A percentile compares a stretch with the other conserved stretches of the same genome.
Evolutionary conservation across 2,329 filamentous ascomycete genomes (phyloP).

Genomic region (Neoarthrinium moseri): DNA sequence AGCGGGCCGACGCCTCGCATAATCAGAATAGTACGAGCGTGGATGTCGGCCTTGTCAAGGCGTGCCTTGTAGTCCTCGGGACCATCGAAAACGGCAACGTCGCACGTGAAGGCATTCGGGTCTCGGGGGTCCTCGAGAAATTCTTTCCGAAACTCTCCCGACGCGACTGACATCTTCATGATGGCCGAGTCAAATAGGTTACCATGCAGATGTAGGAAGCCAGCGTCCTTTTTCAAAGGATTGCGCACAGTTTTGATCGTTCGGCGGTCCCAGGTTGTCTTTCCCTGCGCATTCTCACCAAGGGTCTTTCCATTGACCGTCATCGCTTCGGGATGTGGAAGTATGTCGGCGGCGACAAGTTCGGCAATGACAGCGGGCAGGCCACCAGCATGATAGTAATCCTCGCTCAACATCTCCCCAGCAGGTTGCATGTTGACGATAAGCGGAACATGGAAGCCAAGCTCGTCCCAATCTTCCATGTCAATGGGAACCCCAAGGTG

Average conservation of each 20-base stretch:
- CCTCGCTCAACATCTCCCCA: slow-evolving; percentile 50
- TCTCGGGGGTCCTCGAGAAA: slow-evolving; percentile 44
- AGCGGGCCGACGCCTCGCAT: slow-evolving; percentile 49
- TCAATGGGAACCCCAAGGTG: slow-evolving; percentile 50
- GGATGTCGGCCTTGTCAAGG: slow-evolving; percentile 40
- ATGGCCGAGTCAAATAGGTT: slow-evolving; percentile 50
- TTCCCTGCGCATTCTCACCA: slow-evolving; percentile 39
- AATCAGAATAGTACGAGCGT: slow-evolving; percentile 41
- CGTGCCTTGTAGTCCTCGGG: slow-evolving; percentile 46
- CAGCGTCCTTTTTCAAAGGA: slow-evolving; percentile 48
- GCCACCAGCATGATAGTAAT: slow-evolving; percentile 53
- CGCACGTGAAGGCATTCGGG: slow-evolving; percentile 45
- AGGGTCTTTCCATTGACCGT: slow-evolving; percentile 47
- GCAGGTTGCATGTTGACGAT: slow-evolving; percentile 55
- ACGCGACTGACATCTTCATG: slow-evolving; percentile 52
- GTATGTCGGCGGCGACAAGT: slow-evolving; percentile 44
- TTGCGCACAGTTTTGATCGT: slow-evolving; percentile 43
- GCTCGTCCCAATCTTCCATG: slow-evolving; percentile 51
- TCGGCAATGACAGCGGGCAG: slow-evolving; percentile 53
- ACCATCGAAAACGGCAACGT: slow-evolving; percentile 48
- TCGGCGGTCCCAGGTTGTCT: slow-evolving; percentile 47
- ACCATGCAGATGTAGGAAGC: slow-evolving; percentile 48
- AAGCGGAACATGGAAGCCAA: slow-evolving; percentile 49
- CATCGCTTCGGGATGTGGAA: slow-evolving; percentile 38
- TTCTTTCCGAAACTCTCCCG: slow-evolving; percentile 39